phyloP scores from a whole-genome alignment of 306 rosid genomes.

The Luffa acutangula region DNA sequence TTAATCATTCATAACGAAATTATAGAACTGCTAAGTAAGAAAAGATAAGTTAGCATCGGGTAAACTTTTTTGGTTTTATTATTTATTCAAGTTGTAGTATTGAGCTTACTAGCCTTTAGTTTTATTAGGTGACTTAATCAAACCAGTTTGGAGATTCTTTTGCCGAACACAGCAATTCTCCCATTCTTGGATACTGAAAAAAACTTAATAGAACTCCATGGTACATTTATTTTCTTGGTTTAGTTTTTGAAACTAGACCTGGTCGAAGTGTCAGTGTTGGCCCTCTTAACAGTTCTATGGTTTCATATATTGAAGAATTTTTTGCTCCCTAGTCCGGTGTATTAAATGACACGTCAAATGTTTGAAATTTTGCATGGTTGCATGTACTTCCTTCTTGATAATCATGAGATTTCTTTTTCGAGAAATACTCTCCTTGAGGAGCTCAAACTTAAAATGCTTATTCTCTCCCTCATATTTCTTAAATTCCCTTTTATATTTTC shows the following conservation, averaged over 20 bases:
- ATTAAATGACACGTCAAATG: background rate
- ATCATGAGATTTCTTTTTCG: background rate
- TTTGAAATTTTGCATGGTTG: background rate
- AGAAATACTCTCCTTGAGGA: background rate
- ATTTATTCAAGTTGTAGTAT: background rate
- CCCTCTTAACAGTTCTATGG: background rate
- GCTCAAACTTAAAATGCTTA: background rate
- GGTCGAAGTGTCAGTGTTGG: background rate
- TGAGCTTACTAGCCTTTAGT: background rate
- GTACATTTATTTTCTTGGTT: background rate
- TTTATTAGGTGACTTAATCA: background rate
- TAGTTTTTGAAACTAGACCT: background rate
- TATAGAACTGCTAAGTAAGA: background rate
- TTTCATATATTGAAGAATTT: background rate
- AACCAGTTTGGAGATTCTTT: background rate
- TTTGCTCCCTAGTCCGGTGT: background rate
- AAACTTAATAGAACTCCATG: background rate
- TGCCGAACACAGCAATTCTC: background rate
- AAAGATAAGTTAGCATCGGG: background rate
- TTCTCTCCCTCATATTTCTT: background rate
- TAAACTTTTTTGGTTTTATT: background rate
- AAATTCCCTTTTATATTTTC: background rate
- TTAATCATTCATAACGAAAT: background rate
- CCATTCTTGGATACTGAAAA: background rate
- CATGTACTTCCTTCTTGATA: background rate